Evolutionary conservation across 2,329 filamentous ascomycete genomes (phyloP).

Genomic region (Helicocarpus griseus): DNA sequence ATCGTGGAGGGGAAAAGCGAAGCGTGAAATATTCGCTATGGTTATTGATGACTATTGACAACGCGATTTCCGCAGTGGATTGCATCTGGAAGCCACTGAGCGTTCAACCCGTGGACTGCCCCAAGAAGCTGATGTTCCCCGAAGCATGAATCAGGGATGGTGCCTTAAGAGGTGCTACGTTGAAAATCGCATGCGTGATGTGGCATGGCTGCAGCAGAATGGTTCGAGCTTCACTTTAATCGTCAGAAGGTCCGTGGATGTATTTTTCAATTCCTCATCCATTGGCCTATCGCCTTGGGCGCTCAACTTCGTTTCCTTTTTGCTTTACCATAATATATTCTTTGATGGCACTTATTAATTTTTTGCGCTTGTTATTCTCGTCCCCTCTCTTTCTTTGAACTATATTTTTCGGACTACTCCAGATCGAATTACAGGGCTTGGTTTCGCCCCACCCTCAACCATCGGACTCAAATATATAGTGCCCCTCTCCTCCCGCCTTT

Average conservation of each 20-base stretch:
- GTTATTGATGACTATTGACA: neutral
- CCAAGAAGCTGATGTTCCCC: slow-evolving; percentile 1
- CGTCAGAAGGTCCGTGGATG: neutral
- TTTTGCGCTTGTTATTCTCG: neutral
- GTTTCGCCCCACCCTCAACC: slow-evolving; percentile 2
- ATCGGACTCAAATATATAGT: slow-evolving; percentile 1
- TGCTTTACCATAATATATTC: neutral
- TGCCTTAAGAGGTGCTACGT: slow-evolving; percentile 2
- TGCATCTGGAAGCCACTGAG: neutral
- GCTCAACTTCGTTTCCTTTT: neutral
- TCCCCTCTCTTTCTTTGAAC: neutral
- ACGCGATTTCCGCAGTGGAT: slow-evolving; percentile 4
- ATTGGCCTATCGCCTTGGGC: neutral
- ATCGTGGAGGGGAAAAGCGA: neutral
- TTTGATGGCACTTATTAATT: neutral
- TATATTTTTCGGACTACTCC: neutral
- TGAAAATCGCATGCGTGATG: slow-evolving; percentile 3
- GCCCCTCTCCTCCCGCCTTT: neutral
- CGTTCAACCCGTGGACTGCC: slow-evolving; percentile 1
- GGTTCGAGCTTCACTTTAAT: neutral
- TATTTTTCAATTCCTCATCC: neutral
- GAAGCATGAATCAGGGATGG: slow-evolving; percentile 1
- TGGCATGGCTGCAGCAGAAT: slow-evolving; percentile 2
- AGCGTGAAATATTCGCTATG: neutral
- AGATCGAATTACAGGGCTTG: neutral